Evolutionary conservation across 2,329 filamentous ascomycete genomes (phyloP).

Genomic region (Sporothrix euskadiensis): DNA sequence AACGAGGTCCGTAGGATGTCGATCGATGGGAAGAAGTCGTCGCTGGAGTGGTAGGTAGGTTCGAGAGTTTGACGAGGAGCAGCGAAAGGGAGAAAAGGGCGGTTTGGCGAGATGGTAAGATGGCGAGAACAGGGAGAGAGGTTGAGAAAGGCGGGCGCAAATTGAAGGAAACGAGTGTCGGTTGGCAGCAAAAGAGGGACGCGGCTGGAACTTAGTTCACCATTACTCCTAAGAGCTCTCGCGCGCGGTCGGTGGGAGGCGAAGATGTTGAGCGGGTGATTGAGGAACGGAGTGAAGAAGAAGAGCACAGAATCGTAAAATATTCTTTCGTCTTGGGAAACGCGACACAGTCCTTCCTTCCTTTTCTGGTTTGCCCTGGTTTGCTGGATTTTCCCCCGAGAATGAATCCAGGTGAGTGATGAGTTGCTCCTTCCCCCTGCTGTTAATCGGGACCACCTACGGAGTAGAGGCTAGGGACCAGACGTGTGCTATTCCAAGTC

Average conservation of each 20-base stretch:
- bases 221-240: background rate
- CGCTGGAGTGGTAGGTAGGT: background rate
- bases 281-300: background rate
- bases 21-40: background rate
- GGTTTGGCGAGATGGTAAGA: background rate
- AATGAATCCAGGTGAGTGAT: background rate
- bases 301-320: background rate
- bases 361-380: background rate
- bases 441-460: constrained; percentile 18
- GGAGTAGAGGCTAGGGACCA: background rate
- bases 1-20: background rate
- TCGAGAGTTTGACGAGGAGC: background rate
- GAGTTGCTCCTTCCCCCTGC: constrained; percentile 23
- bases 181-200: background rate
- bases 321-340: constrained; percentile 2
- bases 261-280: background rate
- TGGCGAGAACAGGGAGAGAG: constrained; percentile 13
- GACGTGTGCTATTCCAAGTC: background rate
- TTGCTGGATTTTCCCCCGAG: background rate
- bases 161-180: background rate
- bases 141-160: background rate
- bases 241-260: constrained; percentile 13
- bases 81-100: background rate
- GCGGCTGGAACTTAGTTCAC: constrained; percentile 9
- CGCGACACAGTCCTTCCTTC: constrained; percentile 27